These are phyloP conservation scores for Cicer chorassanicum DNA, from an alignment of 306 rosid genomes.

Conservation along the genomic window DNA sequence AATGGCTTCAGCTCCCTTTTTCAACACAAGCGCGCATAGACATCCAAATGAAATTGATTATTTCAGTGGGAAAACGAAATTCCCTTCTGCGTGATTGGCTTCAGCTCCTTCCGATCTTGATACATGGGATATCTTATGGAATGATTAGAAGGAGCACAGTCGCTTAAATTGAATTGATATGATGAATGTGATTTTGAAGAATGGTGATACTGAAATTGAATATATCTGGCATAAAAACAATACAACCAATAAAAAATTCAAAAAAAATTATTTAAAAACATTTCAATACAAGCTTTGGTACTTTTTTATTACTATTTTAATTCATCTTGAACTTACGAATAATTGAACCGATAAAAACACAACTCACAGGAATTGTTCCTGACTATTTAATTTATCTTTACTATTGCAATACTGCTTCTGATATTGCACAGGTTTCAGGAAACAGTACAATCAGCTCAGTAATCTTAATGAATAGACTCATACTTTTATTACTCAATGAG, in stretches of 20 bases:
- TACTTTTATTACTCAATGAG: no score
- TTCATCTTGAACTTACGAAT: not conserved
- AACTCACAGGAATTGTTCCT: not conserved
- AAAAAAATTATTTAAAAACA: not conserved
- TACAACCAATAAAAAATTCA: not conserved
- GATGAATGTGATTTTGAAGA: not conserved
- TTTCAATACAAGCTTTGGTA: not conserved
- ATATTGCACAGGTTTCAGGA: no score
- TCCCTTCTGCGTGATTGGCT: not conserved
- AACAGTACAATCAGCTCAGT: no score
- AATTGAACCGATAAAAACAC: not conserved
- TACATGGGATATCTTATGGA: not conserved
- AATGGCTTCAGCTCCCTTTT: conserved; percentile 6
- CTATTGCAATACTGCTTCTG: no score
- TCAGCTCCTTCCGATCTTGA: conserved; percentile 24
- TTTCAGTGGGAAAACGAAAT: not conserved
- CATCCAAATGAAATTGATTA: conserved; percentile 16
- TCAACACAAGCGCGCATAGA: not conserved
- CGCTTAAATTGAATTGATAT: not conserved
- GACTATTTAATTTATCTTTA: no score
- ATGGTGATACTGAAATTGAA: not conserved
- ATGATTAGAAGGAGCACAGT: not conserved
- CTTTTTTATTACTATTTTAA: not conserved
- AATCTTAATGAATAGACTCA: no score
- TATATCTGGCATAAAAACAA: not conserved